Percentiles rank a stretch among this genome's conserved stretches.
Evolutionary conservation across 768 basidiomycete genomes (phyloP).

Genomic region (Dentipellis sp.): DNA sequence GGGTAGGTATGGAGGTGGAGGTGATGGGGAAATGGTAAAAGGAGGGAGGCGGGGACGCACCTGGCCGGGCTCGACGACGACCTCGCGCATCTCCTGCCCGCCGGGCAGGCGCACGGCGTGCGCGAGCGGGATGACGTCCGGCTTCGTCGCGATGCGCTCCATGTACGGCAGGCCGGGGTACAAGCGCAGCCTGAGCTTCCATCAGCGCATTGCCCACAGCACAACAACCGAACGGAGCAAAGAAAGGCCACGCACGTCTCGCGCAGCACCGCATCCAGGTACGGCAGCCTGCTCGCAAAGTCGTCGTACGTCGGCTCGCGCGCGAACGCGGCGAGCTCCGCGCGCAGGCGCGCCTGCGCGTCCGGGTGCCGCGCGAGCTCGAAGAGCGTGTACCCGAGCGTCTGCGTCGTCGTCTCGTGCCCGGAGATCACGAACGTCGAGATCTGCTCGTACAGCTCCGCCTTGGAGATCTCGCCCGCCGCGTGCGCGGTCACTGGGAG

Average conservation of each 20-base stretch:
- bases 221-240: background rate
- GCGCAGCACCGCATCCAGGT: constrained; percentile 6
- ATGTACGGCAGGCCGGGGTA: background rate
- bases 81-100: background rate
- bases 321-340: constrained; percentile 22
- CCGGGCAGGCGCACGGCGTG: background rate
- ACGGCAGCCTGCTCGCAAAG: too few species aligned
- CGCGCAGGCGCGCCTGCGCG: constrained; percentile 28
- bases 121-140: background rate
- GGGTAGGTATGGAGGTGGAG: background rate
- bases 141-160: background rate
- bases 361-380: constrained; percentile 28
- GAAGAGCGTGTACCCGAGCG: constrained; percentile 28
- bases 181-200: background rate
- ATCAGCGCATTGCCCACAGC: constrained; percentile 5
- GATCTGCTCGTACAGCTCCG: constrained; percentile 5
- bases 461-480: background rate
- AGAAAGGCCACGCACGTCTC: constrained; percentile 19
- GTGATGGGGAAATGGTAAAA: background rate
- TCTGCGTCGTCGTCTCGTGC: constrained; percentile 32
- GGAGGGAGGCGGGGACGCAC: background rate
- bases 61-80: background rate
- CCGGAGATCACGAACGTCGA: constrained; percentile 24
- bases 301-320: too few species aligned
- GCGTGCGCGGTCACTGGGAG: background rate